Percentiles rank a stretch among this genome's conserved stretches.
These are phyloP conservation scores for Rhododendron ferrugineum DNA, from an alignment of 148 eudicot genomes.

Conservation along the genomic window DNA sequence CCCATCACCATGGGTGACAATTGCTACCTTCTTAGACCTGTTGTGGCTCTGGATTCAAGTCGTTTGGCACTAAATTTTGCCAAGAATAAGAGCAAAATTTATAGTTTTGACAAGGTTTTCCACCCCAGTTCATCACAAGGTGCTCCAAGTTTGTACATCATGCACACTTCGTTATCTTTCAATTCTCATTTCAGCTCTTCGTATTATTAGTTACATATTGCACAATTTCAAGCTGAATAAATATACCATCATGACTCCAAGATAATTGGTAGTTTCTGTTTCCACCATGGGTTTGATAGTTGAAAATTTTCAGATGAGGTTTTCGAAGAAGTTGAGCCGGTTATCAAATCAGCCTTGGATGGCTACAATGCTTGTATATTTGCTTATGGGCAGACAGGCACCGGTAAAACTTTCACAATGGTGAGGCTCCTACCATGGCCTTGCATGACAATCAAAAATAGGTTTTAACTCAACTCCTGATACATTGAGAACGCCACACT, in stretches of 20 bases:
- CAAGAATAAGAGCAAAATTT: neutral
- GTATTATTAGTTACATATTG: neutral
- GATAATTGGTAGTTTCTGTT: neutral
- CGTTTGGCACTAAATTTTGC: neutral
- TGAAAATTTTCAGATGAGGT: conserved; percentile 1
- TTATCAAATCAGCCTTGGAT: neutral
- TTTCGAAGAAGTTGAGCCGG: neutral
- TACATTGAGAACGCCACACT: neutral
- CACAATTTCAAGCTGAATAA: neutral
- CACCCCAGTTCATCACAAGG: neutral
- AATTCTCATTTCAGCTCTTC: neutral
- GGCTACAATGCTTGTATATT: neutral
- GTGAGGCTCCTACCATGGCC: neutral
- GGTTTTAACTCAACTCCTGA: neutral
- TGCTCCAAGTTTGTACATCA: neutral
- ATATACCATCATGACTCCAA: neutral
- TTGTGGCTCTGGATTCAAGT: neutral
- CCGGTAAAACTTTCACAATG: neutral
- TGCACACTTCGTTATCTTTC: neutral
- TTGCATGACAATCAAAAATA: neutral
- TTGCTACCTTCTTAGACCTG: neutral
- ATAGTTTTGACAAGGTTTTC: conserved; percentile 1
- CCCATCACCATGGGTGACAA: neutral
- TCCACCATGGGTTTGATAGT: neutral
- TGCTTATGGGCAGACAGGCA: conserved; percentile 1